A percentile compares a stretch with the other conserved stretches of the same genome.
phyloP scores from a whole-genome alignment of 1,139 yeast genomes.

The Nakaseomyces nivariensis region DNA sequence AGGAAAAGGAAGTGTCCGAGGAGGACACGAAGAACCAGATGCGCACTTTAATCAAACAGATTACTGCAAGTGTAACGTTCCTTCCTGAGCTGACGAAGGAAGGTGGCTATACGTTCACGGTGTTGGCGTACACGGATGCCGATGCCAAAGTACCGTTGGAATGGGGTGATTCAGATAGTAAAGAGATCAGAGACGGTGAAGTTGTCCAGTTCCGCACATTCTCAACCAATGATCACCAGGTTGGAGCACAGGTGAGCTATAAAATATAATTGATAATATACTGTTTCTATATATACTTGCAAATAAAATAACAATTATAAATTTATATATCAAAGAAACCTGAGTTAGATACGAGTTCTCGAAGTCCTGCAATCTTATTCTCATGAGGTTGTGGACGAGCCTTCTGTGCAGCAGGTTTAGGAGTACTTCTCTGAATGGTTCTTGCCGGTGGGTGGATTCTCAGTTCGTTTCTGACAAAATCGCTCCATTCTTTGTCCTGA shows the following conservation, averaged over 20 bases:
- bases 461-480: constrained; percentile 19
- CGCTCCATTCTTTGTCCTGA: constrained; percentile 22
- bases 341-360: constrained; percentile 15
- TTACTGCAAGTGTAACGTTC: constrained; percentile 80
- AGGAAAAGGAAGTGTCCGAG: constrained; percentile 6
- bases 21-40: constrained; percentile 62
- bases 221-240: constrained; percentile 57
- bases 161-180: constrained; percentile 76
- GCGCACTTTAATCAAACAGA: constrained; percentile 78
- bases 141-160: constrained; percentile 65
- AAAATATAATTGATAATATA: neutral
- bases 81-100: constrained; percentile 59
- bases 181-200: constrained; percentile 46
- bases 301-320: neutral
- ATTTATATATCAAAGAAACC: constrained; percentile 14
- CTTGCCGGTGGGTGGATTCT: constrained; percentile 11
- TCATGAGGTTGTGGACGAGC: constrained; percentile 9
- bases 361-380: constrained; percentile 1
- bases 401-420: constrained; percentile 7
- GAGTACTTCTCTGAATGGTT: constrained; percentile 5
- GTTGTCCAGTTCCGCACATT: constrained; percentile 63
- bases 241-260: constrained; percentile 72
- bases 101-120: constrained; percentile 71
- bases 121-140: constrained; percentile 74
- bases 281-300: neutral